Evolutionary conservation across 2,329 filamentous ascomycete genomes (phyloP).

Genomic region (Stenocarpella maydis): DNA sequence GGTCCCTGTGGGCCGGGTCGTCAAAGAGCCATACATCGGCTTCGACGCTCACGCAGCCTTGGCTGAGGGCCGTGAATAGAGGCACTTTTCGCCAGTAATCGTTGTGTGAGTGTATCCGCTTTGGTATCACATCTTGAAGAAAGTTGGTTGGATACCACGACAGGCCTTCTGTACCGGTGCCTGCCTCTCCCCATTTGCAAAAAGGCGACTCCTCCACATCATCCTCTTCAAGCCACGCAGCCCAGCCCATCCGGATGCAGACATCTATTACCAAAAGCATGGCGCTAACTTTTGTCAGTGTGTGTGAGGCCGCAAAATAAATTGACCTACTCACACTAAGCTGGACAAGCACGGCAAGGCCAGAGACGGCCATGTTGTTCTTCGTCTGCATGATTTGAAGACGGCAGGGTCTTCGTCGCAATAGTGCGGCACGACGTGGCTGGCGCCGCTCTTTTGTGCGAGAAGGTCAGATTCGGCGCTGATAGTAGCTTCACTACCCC

Average conservation of each 20-base stretch:
- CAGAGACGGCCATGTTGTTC: constrained; percentile 21
- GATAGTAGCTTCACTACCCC: constrained; percentile 29
- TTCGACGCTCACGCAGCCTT: constrained; percentile 71
- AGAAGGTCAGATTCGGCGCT: neutral
- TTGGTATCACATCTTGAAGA: constrained; percentile 57
- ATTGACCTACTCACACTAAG: constrained; percentile 23
- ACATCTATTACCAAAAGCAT: constrained; percentile 34
- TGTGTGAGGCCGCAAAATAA: neutral
- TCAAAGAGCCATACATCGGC: constrained; percentile 73
- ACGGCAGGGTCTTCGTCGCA: neutral
- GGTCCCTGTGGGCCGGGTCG: constrained; percentile 41
- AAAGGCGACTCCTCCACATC: constrained; percentile 42
- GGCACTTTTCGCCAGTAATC: constrained; percentile 74
- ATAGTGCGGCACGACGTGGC: neutral
- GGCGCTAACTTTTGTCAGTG: constrained; percentile 11
- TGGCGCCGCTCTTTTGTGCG: neutral
- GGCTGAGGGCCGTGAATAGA: constrained; percentile 67
- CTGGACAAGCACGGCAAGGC: neutral
- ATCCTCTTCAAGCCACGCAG: constrained; percentile 31
- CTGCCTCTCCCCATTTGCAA: constrained; percentile 47
- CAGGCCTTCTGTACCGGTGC: constrained; percentile 49
- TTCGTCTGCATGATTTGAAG: neutral
- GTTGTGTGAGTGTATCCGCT: constrained; percentile 72
- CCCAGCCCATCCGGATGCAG: constrained; percentile 33
- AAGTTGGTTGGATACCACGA: constrained; percentile 60